phyloP scores from a whole-genome alignment of 768 basidiomycete genomes.

The Rickenella mellea region DNA sequence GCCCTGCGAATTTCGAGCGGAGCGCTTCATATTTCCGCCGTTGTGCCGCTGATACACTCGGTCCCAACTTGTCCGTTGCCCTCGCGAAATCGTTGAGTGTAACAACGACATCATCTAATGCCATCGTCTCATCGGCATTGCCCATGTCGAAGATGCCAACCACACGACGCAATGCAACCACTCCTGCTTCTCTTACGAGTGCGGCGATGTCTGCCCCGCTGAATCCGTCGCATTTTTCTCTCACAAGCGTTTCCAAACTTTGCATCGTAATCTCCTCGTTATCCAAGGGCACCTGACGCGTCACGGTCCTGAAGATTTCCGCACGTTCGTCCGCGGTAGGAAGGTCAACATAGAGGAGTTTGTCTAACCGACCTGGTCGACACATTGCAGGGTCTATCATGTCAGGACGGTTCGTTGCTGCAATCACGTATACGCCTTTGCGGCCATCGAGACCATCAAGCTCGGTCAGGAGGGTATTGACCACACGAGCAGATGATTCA shows the following conservation, averaged over 20 bases:
- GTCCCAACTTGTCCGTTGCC: conserved; percentile 74
- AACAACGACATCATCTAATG: conserved; percentile 34
- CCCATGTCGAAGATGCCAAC: conserved; percentile 61
- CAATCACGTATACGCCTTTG: conserved; percentile 86
- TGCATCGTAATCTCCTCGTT: conserved; percentile 10
- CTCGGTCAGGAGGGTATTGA: conserved; percentile 90
- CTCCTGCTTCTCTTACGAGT: conserved; percentile 83
- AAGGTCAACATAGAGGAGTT: conserved; percentile 87
- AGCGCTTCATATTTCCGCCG: conserved; percentile 75
- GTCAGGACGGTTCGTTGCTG: conserved; percentile 90
- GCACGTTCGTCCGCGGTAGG: conserved; percentile 64
- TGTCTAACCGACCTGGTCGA: conserved; percentile 91
- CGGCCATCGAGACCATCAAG: conserved; percentile 85
- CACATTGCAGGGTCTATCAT: conserved; percentile 99
- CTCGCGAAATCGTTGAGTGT: conserved; percentile 54
- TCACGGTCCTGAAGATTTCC: conserved; percentile 77
- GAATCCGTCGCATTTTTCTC: conserved; percentile 70
- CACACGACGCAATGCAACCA: conserved; percentile 63
- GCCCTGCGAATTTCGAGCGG: conserved; percentile 74
- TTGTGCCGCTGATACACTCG: conserved; percentile 78
- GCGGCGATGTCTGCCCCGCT: conserved; percentile 89
- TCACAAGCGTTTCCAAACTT: conserved; percentile 38
- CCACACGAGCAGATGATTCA: conserved; percentile 87
- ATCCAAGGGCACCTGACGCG: conserved; percentile 58
- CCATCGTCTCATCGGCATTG: conserved; percentile 25